Evolutionary conservation across 2,329 filamentous ascomycete species (phyloP).

Genomic region (Pseudocercospora eumusae): DNA sequence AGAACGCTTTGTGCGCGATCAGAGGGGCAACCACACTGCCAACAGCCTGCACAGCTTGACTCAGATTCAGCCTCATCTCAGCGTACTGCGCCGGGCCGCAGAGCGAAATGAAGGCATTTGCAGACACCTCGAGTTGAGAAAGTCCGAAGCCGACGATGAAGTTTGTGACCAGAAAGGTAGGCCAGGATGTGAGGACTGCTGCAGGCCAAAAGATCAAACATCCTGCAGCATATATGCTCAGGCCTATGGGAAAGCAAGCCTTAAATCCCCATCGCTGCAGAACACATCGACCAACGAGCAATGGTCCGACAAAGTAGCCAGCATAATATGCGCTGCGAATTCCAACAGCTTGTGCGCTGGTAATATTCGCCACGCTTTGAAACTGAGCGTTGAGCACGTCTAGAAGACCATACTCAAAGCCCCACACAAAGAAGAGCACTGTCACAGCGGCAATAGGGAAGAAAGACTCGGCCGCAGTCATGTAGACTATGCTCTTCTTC

Average conservation of each 20-base stretch:
- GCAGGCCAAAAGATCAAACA: conserved; percentile 66
- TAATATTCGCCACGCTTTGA: conserved; percentile 63
- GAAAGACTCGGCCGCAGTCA: conserved; percentile 64
- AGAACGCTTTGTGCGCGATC: conserved; percentile 61
- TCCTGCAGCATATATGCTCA: conserved; percentile 64
- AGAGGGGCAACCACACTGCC: conserved; percentile 62
- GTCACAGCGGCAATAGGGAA: conserved; percentile 75
- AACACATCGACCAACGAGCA: conserved; percentile 64
- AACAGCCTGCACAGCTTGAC: conserved; percentile 62
- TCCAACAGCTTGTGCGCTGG: conserved; percentile 62
- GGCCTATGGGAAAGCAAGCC: conserved; percentile 60
- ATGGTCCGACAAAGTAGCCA: conserved; percentile 69
- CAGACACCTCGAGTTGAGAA: conserved; percentile 61
- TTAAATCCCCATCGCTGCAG: conserved; percentile 64
- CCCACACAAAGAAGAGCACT: conserved; percentile 84
- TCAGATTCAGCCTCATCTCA: conserved; percentile 61
- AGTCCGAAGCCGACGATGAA: conserved; percentile 64
- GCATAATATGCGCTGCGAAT: conserved; percentile 71
- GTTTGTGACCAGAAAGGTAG: conserved; percentile 62
- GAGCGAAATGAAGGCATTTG: conserved; percentile 63
- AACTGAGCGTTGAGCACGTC: conserved; percentile 77
- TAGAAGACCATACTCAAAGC: conserved; percentile 83
- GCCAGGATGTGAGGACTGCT: conserved; percentile 62
- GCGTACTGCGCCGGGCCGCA: conserved; percentile 63
- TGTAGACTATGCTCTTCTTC: conserved; percentile 70